phyloP scores from a whole-genome alignment of 73 alveolate species.

The Breviolum minutum region DNA sequence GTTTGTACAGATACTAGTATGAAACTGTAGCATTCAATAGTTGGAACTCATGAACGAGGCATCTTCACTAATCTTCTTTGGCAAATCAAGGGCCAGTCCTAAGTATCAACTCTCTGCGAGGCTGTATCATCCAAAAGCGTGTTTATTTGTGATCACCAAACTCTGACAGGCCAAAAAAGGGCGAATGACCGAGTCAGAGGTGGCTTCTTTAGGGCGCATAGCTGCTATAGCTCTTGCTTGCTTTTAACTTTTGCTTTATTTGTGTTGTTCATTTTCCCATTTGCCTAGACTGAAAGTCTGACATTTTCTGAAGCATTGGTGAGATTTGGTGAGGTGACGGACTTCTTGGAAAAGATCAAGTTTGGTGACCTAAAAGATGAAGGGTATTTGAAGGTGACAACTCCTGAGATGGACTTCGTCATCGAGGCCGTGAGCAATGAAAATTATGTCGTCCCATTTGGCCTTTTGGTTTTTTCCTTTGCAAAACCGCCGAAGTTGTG shows the following conservation, averaged over 20 bases:
- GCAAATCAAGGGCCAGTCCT: too few relatives aligned
- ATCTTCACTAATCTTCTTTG: too few relatives aligned
- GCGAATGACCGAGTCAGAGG: slow-evolving; percentile 86
- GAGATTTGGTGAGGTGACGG: background rate
- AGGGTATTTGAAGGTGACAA: background rate
- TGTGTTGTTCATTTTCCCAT: background rate
- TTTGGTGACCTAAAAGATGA: slow-evolving; percentile 52
- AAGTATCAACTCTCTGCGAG: too few relatives aligned
- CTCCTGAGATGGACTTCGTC: slow-evolving; percentile 51
- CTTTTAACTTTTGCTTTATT: background rate
- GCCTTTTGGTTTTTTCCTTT: background rate
- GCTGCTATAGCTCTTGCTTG: too few relatives aligned
- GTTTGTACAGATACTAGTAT: background rate
- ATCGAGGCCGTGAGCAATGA: slow-evolving; percentile 29
- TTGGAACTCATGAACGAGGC: too few relatives aligned
- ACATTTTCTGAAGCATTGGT: too few relatives aligned
- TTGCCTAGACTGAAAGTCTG: background rate
- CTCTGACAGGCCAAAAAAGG: slow-evolving; percentile 52
- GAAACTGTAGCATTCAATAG: background rate
- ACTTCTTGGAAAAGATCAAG: background rate
- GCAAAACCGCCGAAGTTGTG: background rate
- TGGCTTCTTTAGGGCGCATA: background rate
- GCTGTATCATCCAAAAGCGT: background rate
- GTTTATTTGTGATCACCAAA: background rate
- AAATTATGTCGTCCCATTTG: too few relatives aligned